Conservation (phyloP, 805 yeast species). For the Wickerhamomyces tratensis region DNA sequence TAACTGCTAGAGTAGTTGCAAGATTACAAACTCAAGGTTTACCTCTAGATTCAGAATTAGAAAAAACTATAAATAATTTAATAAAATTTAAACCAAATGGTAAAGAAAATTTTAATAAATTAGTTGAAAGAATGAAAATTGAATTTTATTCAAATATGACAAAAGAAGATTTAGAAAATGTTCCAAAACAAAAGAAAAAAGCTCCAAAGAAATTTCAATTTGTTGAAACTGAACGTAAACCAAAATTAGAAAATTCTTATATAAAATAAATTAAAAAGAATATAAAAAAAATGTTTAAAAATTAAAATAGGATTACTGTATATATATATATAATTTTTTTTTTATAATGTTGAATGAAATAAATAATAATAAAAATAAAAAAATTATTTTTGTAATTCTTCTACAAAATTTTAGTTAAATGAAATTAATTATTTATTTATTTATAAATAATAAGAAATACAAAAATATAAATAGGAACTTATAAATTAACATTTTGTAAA, state of each 20-base stretch:
- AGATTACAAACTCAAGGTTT: conserved; percentile 57
- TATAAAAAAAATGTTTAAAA: too few species aligned
- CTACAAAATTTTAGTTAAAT: too few species aligned
- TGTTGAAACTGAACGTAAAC: not conserved
- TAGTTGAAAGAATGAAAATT: conserved; percentile 49
- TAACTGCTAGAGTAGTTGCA: conserved; percentile 78
- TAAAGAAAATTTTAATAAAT: conserved; percentile 39
- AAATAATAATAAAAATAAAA: too few species aligned
- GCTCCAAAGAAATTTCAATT: not conserved
- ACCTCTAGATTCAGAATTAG: conserved; percentile 42
- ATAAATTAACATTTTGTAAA: conserved; percentile 31
- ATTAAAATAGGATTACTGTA: too few species aligned
- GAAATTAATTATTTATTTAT: too few species aligned
- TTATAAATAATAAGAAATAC: too few species aligned
- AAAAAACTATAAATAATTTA: conserved; percentile 45
- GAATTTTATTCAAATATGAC: conserved; percentile 25
- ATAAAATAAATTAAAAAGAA: too few species aligned
- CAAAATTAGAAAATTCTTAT: not conserved
- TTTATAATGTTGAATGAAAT: too few species aligned
- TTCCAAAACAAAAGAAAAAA: not conserved
- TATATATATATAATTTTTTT: too few species aligned
- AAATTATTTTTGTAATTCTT: too few species aligned
- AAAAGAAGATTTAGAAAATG: not conserved
- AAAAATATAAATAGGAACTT: too few species aligned
- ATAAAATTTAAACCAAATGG: conserved; percentile 39